Conservation (phyloP, 192 early-diverging fungal species). For the Backusella circina region DNA sequence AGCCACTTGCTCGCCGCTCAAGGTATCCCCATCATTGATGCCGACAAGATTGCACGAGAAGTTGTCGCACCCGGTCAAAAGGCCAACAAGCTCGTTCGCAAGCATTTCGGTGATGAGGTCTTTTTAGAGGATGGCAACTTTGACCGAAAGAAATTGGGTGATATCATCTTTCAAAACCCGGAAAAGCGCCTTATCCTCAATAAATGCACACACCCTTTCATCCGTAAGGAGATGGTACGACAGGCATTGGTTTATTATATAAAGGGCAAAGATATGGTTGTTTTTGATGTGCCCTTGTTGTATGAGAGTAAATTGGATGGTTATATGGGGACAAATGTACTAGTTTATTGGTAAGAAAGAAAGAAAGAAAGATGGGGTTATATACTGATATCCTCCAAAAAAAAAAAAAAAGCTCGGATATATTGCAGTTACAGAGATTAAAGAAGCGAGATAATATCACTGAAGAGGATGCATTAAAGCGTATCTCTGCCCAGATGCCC, state of each 20-base stretch:
- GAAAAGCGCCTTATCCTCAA: constrained; percentile 74
- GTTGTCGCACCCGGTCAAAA: constrained; percentile 75
- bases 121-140: constrained; percentile 52
- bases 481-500: constrained; percentile 82
- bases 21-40: constrained; percentile 81
- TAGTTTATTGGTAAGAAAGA: constrained; percentile 71
- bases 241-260: constrained; percentile 67
- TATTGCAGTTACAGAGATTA: constrained; percentile 73
- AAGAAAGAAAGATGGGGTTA: not conserved
- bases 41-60: constrained; percentile 85
- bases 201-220: constrained; percentile 80
- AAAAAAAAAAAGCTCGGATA: constrained; percentile 58
- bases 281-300: constrained; percentile 93
- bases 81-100: constrained; percentile 68
- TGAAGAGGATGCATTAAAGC: constrained; percentile 58
- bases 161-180: constrained; percentile 75
- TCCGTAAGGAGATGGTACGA: constrained; percentile 79
- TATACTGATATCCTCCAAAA: not conserved
- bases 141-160: constrained; percentile 75
- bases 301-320: constrained; percentile 79
- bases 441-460: constrained; percentile 66
- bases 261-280: constrained; percentile 59
- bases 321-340: constrained; percentile 67
- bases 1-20: constrained; percentile 53
- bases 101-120: constrained; percentile 71